Base-by-base conservation (phyloP, 2,329 filamentous ascomycete species). In the Sporothrix humicola region DNA sequence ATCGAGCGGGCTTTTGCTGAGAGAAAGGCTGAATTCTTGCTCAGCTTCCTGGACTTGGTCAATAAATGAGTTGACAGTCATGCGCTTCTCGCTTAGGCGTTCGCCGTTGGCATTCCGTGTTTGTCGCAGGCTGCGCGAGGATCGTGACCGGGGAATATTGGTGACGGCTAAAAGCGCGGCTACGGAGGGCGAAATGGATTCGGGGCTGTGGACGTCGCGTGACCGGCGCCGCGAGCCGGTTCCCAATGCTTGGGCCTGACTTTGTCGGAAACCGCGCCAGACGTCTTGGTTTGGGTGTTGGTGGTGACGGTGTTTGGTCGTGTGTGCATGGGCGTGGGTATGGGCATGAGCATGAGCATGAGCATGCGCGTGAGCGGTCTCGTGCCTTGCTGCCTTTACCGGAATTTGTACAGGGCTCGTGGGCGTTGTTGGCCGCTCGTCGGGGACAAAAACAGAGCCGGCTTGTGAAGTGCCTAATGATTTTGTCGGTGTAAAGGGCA, bases 131-230 rank as follows among this genome's bases (percentile, higher is more conserved):
- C 63, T 52, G 50, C 82, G 81, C 66, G 81, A 79, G 42, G 81
- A 79, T 72, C 81, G 84, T 76, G 84, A 81, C 69, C 85, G 80
- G 76, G 88, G 89, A 69, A 91, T 91, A 75, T 85, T 86, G 44
- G 89, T 91, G 71, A 89, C 83, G 46, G 89, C 89, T 48, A 91
- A 82, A 42, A 91, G 82, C 13, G 88, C 88, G 6, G 88, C 88
- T 42, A 91, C 85, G 0, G 88, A 89, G 0, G 89, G 85, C 5
- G 89, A 86, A 26, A 91, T 83, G 17, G 84, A 82, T 73, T 89
- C 87, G 6, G 87, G 84, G 0, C 85, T 85, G 78, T 87, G 85
- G 1, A 82, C 80, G 72, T 86, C 83, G 74, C 81, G 74, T 20
- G 73, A 56, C 48, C 66, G 12, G 15, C 69, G 66, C 23, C 48